phyloP scores from a whole-genome alignment of 192 early-diverging fungal genomes.

The Glomus cerebriforme region DNA sequence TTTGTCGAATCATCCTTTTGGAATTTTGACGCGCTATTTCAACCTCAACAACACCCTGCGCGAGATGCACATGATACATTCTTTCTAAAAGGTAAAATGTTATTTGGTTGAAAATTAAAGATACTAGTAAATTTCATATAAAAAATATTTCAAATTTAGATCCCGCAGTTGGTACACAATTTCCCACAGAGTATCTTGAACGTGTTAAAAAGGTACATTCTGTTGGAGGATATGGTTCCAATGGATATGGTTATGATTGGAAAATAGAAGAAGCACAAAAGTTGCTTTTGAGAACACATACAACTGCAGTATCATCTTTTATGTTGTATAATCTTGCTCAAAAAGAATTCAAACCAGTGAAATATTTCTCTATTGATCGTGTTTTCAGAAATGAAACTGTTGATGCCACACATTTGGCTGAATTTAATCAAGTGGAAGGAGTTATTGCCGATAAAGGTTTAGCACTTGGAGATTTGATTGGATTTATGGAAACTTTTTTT shows the following conservation, averaged over 20 bases:
- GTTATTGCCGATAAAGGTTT: slow-evolving; percentile 95
- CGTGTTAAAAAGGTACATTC: slow-evolving; percentile 90
- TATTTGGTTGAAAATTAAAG: not conserved
- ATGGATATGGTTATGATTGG: slow-evolving; percentile 95
- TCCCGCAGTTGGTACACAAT: slow-evolving; percentile 71
- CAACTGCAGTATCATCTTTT: slow-evolving; percentile 88
- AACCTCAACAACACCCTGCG: slow-evolving; percentile 97
- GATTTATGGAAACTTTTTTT: slow-evolving; percentile 95
- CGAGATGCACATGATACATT: slow-evolving; percentile 86
- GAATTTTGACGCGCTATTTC: slow-evolving; percentile 99
- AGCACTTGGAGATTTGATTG: slow-evolving; percentile 95
- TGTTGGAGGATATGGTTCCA: slow-evolving; percentile 92
- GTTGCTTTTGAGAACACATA: slow-evolving; percentile 94
- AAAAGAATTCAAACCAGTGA: slow-evolving; percentile 87
- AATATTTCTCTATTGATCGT: slow-evolving; percentile 99
- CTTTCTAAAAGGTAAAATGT: slow-evolving; percentile 60
- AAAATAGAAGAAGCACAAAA: slow-evolving; percentile 89
- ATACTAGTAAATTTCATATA: not conserved
- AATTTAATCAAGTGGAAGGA: slow-evolving; percentile 99
- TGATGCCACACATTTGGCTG: slow-evolving; percentile 98
- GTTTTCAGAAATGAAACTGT: slow-evolving; percentile 98
- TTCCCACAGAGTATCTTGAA: slow-evolving; percentile 89
- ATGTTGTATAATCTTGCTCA: slow-evolving; percentile 94
- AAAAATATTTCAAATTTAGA: slow-evolving; percentile 38
- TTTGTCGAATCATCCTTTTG: slow-evolving; percentile 99